A percentile compares a stretch with the other conserved stretches of the same genome.
These are phyloP conservation scores for Claviceps maximensis DNA, from an alignment of 2,329 filamentous ascomycete genomes.

Conservation along the genomic window DNA sequence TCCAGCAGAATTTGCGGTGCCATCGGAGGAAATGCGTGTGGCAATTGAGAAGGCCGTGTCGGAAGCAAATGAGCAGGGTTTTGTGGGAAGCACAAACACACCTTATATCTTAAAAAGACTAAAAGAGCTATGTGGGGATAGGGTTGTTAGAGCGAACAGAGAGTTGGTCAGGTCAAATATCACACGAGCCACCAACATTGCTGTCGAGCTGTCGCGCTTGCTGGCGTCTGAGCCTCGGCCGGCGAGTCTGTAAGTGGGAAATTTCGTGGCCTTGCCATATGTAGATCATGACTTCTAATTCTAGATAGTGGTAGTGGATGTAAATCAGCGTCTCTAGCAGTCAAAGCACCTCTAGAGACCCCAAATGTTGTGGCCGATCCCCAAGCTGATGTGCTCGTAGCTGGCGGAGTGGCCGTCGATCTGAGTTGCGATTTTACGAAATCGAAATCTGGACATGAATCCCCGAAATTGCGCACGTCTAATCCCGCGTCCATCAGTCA, in stretches of 20 bases:
- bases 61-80: slow-evolving; percentile 51
- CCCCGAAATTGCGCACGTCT: slow-evolving; percentile 58
- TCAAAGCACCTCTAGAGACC: neutral
- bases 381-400: slow-evolving; percentile 61
- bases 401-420: slow-evolving; percentile 82
- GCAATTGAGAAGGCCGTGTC: slow-evolving; percentile 55
- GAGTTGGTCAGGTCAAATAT: slow-evolving; percentile 44
- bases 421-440: slow-evolving; percentile 62
- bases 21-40: slow-evolving; percentile 54
- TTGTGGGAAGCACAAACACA: slow-evolving; percentile 65
- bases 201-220: slow-evolving; percentile 37
- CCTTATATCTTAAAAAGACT: slow-evolving; percentile 72
- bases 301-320: slow-evolving; percentile 19
- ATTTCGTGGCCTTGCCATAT: slow-evolving; percentile 7
- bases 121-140: slow-evolving; percentile 60
- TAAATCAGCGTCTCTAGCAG: neutral
- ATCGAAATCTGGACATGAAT: slow-evolving; percentile 14
- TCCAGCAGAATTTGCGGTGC: slow-evolving; percentile 54
- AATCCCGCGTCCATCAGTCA: slow-evolving; percentile 74
- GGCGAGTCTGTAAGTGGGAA: slow-evolving; percentile 24
- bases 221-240: slow-evolving; percentile 18
- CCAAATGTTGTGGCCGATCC: slow-evolving; percentile 7
- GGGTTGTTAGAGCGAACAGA: slow-evolving; percentile 61
- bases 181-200: slow-evolving; percentile 39
- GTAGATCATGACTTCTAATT: slow-evolving; percentile 19